phyloP scores from a whole-genome alignment of 495 filamentous ascomycete species.

The Polyplosphaeria fusca region DNA sequence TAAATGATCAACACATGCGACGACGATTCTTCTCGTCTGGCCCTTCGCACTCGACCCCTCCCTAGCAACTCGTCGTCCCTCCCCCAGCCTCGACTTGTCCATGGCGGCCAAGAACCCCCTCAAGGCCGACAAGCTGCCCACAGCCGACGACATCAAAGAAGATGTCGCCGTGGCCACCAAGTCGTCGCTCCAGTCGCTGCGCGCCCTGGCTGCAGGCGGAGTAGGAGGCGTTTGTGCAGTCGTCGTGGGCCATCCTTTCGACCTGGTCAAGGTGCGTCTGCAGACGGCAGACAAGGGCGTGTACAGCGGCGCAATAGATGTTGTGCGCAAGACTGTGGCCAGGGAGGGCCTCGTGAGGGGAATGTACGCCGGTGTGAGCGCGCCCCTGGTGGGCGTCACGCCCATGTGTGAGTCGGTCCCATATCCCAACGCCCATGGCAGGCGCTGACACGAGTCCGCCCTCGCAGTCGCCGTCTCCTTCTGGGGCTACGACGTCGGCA shows the following conservation, averaged over 20 bases:
- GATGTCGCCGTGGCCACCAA: slow-evolving; percentile 42
- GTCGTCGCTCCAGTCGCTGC: slow-evolving; percentile 48
- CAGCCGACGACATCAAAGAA: slow-evolving; percentile 40
- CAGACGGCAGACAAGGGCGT: slow-evolving; percentile 95
- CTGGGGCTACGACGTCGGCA: slow-evolving; percentile 96
- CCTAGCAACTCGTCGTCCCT: too few species aligned
- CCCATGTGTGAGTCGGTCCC: slow-evolving; percentile 90
- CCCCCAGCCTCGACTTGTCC: not conserved
- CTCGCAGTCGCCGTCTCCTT: slow-evolving; percentile 89
- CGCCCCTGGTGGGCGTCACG: slow-evolving; percentile 90
- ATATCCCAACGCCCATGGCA: not conserved
- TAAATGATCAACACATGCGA: too few species aligned
- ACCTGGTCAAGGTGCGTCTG: slow-evolving; percentile 93
- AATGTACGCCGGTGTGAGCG: slow-evolving; percentile 94
- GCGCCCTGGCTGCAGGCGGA: slow-evolving; percentile 83
- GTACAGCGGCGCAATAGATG: slow-evolving; percentile 86
- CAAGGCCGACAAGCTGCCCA: too few species aligned
- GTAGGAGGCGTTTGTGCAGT: slow-evolving; percentile 94
- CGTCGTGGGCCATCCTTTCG: slow-evolving; percentile 91
- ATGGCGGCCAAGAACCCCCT: slow-evolving; percentile 10
- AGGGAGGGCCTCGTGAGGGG: slow-evolving; percentile 80
- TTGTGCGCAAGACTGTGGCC: slow-evolving; percentile 80
- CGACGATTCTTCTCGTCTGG: too few species aligned
- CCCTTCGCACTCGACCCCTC: too few species aligned
- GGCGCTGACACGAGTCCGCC: not conserved